These are phyloP conservation scores for Aspergillus hortae DNA, from an alignment of 2,329 filamentous ascomycete species.

Conservation along the genomic window DNA sequence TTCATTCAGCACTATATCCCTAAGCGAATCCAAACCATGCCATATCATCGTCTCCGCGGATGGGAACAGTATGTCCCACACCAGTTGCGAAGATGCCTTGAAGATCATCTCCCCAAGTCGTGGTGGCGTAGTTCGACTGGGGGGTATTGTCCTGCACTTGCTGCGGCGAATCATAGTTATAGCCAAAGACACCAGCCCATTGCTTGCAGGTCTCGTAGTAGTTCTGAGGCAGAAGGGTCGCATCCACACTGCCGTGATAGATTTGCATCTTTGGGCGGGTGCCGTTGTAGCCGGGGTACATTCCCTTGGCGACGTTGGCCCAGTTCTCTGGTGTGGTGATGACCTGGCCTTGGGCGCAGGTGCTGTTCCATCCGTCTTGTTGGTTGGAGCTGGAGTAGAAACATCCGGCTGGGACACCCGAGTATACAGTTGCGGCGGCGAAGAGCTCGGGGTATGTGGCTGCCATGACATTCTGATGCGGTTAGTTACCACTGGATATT, in stretches of 20 bases:
- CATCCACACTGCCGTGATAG: slow-evolving; percentile 55
- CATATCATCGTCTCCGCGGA: slow-evolving; percentile 21
- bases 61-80: slow-evolving; percentile 18
- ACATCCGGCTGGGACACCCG: slow-evolving; percentile 19
- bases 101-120: slow-evolving; percentile 19
- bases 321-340: slow-evolving; percentile 19
- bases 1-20: background rate
- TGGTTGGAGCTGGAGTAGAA: slow-evolving; percentile 16
- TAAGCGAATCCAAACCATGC: slow-evolving; percentile 22
- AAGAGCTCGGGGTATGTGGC: slow-evolving; percentile 20
- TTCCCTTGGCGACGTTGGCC: slow-evolving; percentile 17
- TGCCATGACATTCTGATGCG: slow-evolving; percentile 17
- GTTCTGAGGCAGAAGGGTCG: slow-evolving; percentile 51
- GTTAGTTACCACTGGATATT: background rate
- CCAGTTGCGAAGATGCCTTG: slow-evolving; percentile 22
- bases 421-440: slow-evolving; percentile 21
- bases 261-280: slow-evolving; percentile 54
- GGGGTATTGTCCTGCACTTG: slow-evolving; percentile 12
- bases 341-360: slow-evolving; percentile 16
- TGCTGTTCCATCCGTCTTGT: slow-evolving; percentile 21
- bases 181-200: slow-evolving; percentile 51
- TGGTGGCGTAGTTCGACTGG: slow-evolving; percentile 17
- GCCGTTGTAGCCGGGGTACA: slow-evolving; percentile 39
- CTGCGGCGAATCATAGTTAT: slow-evolving; percentile 17
- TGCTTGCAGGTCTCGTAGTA: slow-evolving; percentile 58